A percentile compares a stretch with the other conserved stretches of the same genome.
Evolutionary conservation across 202 grass and related monocot genomes (phyloP).

Genomic region (Schoenoplectus tabernaemontani): DNA sequence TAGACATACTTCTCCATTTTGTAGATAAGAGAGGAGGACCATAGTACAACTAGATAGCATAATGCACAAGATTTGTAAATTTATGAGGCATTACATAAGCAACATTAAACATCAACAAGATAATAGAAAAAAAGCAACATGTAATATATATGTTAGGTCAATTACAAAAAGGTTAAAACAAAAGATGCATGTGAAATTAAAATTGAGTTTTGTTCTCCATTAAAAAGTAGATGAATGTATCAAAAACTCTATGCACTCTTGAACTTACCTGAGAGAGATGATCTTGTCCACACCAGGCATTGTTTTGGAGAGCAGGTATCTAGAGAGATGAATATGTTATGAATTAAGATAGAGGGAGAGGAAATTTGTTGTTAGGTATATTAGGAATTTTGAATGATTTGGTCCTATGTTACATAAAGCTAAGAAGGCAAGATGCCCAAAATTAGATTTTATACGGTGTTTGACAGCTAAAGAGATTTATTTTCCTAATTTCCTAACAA

Average conservation of each 20-base stretch:
- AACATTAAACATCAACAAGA: not conserved
- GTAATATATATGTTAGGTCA: too few species aligned
- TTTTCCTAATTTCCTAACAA: constrained; percentile 10
- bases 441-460: not conserved
- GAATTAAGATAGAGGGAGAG: not conserved
- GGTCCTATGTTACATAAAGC: not conserved
- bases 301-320: not conserved
- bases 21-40: not conserved
- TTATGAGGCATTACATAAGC: not conserved
- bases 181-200: not conserved
- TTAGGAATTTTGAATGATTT: not conserved
- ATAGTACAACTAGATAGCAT: too few species aligned
- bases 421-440: not conserved
- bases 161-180: not conserved
- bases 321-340: not conserved
- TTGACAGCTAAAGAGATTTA: constrained; percentile 15
- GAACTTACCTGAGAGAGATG: constrained; percentile 15
- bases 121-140: too few species aligned
- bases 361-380: not conserved
- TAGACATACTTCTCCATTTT: not conserved
- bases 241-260: too few species aligned
- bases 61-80: not conserved
- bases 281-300: constrained; percentile 11
- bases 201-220: not conserved
- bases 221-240: not conserved